Conservation (phyloP, 169 alveolate genomes). For the Pseudocohnilembus persalinus region DNA sequence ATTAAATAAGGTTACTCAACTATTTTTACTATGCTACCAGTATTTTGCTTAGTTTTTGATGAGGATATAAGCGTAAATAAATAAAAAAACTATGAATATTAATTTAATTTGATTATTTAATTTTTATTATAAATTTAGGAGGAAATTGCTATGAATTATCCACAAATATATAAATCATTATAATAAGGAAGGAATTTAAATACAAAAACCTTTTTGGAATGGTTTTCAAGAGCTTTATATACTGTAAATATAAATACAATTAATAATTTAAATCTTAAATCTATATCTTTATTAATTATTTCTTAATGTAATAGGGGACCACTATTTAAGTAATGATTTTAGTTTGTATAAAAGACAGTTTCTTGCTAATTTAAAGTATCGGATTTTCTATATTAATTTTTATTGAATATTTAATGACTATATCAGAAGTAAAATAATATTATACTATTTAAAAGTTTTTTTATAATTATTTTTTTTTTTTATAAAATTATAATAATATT, state of each 20-base stretch:
- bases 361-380: not conserved
- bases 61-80: slow-evolving; percentile 86
- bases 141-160: slow-evolving; percentile 84
- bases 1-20: slow-evolving; percentile 99
- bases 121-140: slow-evolving; percentile 33
- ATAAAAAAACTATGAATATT: not conserved
- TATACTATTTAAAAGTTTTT: too few species aligned
- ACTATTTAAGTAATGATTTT: not conserved
- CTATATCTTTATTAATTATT: too few species aligned
- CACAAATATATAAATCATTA: slow-evolving; percentile 93
- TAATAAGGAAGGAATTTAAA: slow-evolving; percentile 94
- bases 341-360: not conserved
- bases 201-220: slow-evolving; percentile 93
- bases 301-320: not conserved
- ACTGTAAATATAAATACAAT: not conserved
- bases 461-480: too few species aligned
- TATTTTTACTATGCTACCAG: slow-evolving; percentile 95
- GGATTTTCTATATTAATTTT: not conserved
- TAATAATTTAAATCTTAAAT: too few species aligned
- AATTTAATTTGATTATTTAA: not conserved
- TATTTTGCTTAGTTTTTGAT: slow-evolving; percentile 93
- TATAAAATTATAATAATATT: too few species aligned
- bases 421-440: not conserved
- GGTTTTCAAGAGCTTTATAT: slow-evolving; percentile 91
- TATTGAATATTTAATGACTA: not conserved